A percentile compares a stretch with the other conserved stretches of the same genome.
Conservation (phyloP, 2,329 filamentous ascomycete genomes). For the Alternaria gansuensis region DNA sequence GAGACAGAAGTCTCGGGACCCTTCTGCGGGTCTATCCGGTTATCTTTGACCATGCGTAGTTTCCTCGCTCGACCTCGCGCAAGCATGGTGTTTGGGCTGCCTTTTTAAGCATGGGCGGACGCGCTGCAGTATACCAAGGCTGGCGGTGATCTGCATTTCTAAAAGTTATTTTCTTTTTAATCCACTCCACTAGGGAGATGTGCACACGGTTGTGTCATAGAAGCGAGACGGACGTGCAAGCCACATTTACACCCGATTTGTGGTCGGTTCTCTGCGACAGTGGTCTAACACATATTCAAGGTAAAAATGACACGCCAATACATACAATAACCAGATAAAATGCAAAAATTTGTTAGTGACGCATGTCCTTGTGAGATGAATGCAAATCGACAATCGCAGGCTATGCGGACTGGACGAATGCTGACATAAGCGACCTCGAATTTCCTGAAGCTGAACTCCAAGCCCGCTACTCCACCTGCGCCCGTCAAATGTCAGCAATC, state of each 20-base stretch:
- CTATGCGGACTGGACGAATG: slow-evolving; percentile 7
- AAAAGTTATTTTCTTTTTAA: slow-evolving; percentile 34
- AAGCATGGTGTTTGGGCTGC: slow-evolving; percentile 50
- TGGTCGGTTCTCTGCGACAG: slow-evolving; percentile 4
- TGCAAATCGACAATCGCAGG: not conserved
- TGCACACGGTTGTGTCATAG: slow-evolving; percentile 10
- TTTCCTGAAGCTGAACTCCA: slow-evolving; percentile 30
- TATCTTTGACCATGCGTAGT: slow-evolving; percentile 15
- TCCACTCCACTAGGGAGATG: slow-evolving; percentile 9
- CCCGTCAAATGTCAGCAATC: slow-evolving; percentile 64
- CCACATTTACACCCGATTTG: not conserved
- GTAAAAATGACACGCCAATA: not conserved
- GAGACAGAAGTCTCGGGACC: slow-evolving; percentile 16
- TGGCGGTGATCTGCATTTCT: slow-evolving; percentile 30
- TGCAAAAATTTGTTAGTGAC: not conserved
- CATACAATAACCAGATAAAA: not conserved
- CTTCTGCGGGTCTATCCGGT: slow-evolving; percentile 16
- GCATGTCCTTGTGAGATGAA: not conserved
- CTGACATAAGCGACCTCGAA: slow-evolving; percentile 41
- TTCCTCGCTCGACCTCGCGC: slow-evolving; percentile 21
- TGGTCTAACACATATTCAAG: slow-evolving; percentile 3
- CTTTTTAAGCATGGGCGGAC: slow-evolving; percentile 39
- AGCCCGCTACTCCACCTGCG: slow-evolving; percentile 23
- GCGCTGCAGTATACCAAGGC: slow-evolving; percentile 28
- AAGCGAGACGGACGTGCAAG: slow-evolving; percentile 3